These are phyloP conservation scores for Aspergillus sp. DNA, from an alignment of 2,329 filamentous ascomycete genomes.

Conservation along the genomic window DNA sequence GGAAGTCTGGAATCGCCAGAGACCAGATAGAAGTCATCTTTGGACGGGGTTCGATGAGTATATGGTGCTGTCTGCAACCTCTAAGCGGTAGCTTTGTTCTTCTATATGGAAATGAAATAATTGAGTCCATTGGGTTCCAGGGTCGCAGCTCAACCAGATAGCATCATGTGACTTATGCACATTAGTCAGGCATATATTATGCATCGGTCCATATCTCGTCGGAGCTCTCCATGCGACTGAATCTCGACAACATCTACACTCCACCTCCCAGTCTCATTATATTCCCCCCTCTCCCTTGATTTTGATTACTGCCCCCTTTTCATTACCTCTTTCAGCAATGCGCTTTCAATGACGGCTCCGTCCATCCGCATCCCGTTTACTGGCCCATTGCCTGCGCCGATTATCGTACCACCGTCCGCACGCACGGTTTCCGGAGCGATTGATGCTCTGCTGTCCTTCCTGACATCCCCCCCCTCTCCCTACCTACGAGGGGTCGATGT, in stretches of 20 bases:
- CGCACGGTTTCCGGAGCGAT: slow-evolving; percentile 70
- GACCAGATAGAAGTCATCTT: background rate
- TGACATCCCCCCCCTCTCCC: slow-evolving; percentile 59
- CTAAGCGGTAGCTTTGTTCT: background rate
- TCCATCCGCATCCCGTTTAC: slow-evolving; percentile 91
- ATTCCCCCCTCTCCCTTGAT: background rate
- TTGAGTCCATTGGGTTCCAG: too few relatives aligned
- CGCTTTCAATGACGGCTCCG: slow-evolving; percentile 61
- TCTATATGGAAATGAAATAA: background rate
- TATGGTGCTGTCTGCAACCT: background rate
- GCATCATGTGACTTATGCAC: background rate
- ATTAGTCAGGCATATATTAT: background rate
- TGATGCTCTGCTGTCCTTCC: slow-evolving; percentile 72
- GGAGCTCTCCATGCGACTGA: background rate
- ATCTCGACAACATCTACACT: background rate
- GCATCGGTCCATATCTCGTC: background rate
- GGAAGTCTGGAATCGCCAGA: background rate
- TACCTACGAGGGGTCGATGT: slow-evolving; percentile 46
- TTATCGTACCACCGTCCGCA: slow-evolving; percentile 71
- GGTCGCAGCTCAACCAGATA: background rate
- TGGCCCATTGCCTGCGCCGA: slow-evolving; percentile 72
- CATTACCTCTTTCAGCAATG: slow-evolving; percentile 30
- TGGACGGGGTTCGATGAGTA: background rate
- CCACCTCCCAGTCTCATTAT: background rate
- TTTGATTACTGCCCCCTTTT: too few relatives aligned